Evolutionary conservation across 257 asterid genomes (phyloP).

Genomic region (Leptodermis oblonga): DNA sequence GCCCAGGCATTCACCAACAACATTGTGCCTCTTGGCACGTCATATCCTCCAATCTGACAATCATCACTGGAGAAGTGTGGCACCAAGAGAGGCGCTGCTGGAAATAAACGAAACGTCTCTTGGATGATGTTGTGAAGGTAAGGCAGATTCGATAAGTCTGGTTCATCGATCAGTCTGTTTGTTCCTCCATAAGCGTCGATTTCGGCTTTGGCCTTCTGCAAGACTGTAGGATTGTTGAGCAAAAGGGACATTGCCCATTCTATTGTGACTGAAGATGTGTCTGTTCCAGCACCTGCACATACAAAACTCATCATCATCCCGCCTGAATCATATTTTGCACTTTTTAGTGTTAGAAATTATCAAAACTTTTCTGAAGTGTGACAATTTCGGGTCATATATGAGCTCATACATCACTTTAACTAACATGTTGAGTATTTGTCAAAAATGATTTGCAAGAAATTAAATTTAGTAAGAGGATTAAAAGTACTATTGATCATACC

Average conservation of each 20-base stretch:
- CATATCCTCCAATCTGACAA: not conserved
- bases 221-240: not conserved
- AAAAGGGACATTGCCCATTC: not conserved
- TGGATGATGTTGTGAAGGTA: not conserved
- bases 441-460: no score
- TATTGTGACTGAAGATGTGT: not conserved
- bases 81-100: not conserved
- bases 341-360: no score
- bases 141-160: not conserved
- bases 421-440: no score
- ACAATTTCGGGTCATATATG: no score
- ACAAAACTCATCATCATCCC: no score
- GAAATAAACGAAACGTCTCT: not conserved
- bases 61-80: not conserved
- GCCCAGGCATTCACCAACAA: not conserved
- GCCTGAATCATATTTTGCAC: no score
- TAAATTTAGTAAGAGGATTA: no score
- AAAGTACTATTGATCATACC: slow-evolving; percentile 7
- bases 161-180: not conserved
- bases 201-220: not conserved
- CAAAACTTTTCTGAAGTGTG: no score
- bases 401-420: no score
- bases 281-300: slow-evolving; percentile 1
- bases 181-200: not conserved
- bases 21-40: not conserved